These are phyloP conservation scores for Fusarium marasasianum DNA, from an alignment of 2,329 filamentous ascomycete genomes.

Conservation along the genomic window DNA sequence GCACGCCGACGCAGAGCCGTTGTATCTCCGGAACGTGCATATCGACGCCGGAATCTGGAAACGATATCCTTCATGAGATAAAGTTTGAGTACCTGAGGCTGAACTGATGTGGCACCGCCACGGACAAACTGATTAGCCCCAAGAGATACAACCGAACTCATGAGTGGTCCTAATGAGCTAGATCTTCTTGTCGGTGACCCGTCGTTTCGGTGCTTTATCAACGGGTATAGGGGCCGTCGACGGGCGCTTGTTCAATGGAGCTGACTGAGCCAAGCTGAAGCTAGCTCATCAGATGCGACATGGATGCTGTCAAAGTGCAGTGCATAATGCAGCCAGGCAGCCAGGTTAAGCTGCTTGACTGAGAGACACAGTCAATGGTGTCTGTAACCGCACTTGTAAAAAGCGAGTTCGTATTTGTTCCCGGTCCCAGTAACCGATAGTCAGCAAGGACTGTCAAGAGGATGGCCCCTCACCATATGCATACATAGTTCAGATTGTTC, in stretches of 20 bases:
- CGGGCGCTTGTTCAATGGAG: conserved; percentile 29
- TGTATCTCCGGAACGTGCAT: conserved; percentile 3
- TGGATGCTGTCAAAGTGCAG: neutral
- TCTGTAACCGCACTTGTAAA: neutral
- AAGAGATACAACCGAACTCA: neutral
- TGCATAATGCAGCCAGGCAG: neutral
- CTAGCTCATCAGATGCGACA: neutral
- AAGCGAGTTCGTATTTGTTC: conserved; percentile 12
- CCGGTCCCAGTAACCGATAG: conserved; percentile 21
- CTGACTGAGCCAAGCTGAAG: conserved; percentile 15
- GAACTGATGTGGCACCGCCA: neutral
- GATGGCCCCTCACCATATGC: conserved; percentile 8
- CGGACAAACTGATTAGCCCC: neutral
- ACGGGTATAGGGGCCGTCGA: conserved; percentile 6
- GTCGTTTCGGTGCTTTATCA: conserved; percentile 23
- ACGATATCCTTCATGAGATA: neutral
- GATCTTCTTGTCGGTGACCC: conserved; percentile 8
- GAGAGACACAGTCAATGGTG: neutral
- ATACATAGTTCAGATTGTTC: neutral
- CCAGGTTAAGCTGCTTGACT: neutral
- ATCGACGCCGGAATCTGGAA: neutral
- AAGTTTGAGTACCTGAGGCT: conserved; percentile 25
- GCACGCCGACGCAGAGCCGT: conserved; percentile 18
- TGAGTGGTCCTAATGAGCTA: conserved; percentile 1
- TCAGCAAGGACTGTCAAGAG: conserved; percentile 5